A percentile compares a stretch with the other conserved stretches of the same genome.
phyloP scores from a whole-genome alignment of 2,329 filamentous ascomycete genomes.

The Acrocalymma vagum region DNA sequence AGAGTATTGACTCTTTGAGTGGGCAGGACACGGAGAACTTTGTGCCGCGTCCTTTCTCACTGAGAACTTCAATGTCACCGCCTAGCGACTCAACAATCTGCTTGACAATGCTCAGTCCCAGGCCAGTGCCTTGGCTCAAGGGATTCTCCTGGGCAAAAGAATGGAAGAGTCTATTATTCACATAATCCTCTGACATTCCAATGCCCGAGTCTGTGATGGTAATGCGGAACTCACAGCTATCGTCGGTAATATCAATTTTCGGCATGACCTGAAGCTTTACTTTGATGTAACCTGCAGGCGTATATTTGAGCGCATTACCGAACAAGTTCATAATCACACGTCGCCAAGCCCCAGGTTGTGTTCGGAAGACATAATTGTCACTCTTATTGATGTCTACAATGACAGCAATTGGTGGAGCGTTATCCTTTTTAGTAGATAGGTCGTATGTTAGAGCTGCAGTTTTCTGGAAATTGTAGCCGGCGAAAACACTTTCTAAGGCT shows the following conservation, averaged over 20 bases:
- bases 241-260: slow-evolving; percentile 25
- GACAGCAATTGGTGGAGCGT: slow-evolving; percentile 33
- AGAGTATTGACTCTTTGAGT: slow-evolving; percentile 39
- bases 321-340: slow-evolving; percentile 51
- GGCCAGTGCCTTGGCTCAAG: slow-evolving; percentile 47
- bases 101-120: slow-evolving; percentile 50
- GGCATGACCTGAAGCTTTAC: slow-evolving; percentile 44
- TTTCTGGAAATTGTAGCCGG: slow-evolving; percentile 45
- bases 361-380: slow-evolving; percentile 46
- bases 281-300: slow-evolving; percentile 45
- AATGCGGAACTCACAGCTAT: slow-evolving; percentile 37
- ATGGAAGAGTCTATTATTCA: slow-evolving; percentile 46
- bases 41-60: slow-evolving; percentile 45
- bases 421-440: slow-evolving; percentile 20
- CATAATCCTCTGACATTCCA: slow-evolving; percentile 50
- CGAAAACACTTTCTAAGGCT: slow-evolving; percentile 47
- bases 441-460: slow-evolving; percentile 35
- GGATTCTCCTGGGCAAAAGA: slow-evolving; percentile 51
- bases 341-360: slow-evolving; percentile 48
- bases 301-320: slow-evolving; percentile 51
- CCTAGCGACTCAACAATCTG: slow-evolving; percentile 47
- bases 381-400: slow-evolving; percentile 46
- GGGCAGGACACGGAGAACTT: slow-evolving; percentile 47
- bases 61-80: slow-evolving; percentile 47
- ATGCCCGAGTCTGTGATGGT: slow-evolving; percentile 50